These are phyloP conservation scores for Pigoraptor vietnamica DNA, from an alignment of 78 protist genomes.

Conservation along the genomic window DNA sequence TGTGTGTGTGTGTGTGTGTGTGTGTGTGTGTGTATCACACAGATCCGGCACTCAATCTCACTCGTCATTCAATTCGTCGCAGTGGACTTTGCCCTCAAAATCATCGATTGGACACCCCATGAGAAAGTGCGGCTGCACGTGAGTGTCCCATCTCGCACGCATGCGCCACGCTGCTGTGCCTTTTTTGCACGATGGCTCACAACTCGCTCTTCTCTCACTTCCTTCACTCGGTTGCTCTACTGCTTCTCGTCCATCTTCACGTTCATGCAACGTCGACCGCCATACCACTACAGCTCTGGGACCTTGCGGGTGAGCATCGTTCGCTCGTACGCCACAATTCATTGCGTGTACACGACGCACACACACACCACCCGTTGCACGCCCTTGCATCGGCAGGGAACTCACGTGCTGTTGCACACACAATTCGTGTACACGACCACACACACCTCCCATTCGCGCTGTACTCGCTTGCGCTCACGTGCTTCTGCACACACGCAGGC, in stretches of 20 bases:
- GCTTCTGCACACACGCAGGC: background rate
- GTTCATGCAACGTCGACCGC: background rate
- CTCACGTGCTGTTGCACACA: background rate
- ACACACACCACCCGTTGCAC: too few relatives aligned
- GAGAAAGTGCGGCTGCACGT: background rate
- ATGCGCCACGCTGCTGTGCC: too few relatives aligned
- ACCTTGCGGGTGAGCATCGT: background rate
- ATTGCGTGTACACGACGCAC: too few relatives aligned
- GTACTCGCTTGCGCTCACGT: too few relatives aligned
- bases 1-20: too few relatives aligned
- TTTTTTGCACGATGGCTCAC: too few relatives aligned
- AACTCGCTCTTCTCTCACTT: background rate
- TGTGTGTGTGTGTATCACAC: too few relatives aligned
- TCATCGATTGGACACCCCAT: background rate
- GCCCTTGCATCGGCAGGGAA: background rate
- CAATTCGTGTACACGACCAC: background rate
- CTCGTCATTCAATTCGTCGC: too few relatives aligned
- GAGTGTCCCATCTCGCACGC: background rate
- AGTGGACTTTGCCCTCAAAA: background rate
- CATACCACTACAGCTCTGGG: background rate
- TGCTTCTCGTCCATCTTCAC: background rate
- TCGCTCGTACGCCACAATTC: too few relatives aligned
- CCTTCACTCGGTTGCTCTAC: background rate
- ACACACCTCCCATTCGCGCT: too few relatives aligned
- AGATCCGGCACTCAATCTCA: too few relatives aligned